Percentiles rank a stretch among this genome's conserved stretches.
These are phyloP conservation scores for Alternaria panax DNA, from an alignment of 2,329 filamentous ascomycete species.

Conservation along the genomic window DNA sequence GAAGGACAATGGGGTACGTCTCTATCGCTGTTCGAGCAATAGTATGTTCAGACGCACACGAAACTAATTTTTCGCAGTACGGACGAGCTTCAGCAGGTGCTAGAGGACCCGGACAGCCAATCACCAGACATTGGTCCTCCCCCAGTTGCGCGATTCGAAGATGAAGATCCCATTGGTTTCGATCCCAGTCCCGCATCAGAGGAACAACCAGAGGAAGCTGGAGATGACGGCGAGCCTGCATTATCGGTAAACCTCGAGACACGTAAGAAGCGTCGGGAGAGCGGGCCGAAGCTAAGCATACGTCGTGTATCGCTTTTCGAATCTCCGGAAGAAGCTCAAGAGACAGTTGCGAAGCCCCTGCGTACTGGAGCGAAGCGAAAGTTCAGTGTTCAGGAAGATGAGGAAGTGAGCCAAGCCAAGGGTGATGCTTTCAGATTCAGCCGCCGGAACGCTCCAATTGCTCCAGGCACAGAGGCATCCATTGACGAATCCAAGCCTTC, in stretches of 20 bases:
- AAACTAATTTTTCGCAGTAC: slow-evolving; percentile 53
- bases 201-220: slow-evolving; percentile 38
- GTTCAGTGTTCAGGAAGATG: slow-evolving; percentile 61
- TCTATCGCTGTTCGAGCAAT: slow-evolving; percentile 4
- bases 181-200: slow-evolving; percentile 40
- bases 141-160: slow-evolving; percentile 61
- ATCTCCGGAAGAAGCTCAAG: slow-evolving; percentile 46
- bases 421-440: slow-evolving; percentile 58
- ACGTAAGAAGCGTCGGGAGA: slow-evolving; percentile 61
- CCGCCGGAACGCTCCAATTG: slow-evolving; percentile 42
- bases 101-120: slow-evolving; percentile 64
- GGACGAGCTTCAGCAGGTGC: slow-evolving; percentile 63
- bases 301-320: slow-evolving; percentile 55
- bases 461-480: slow-evolving; percentile 23
- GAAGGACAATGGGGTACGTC: slow-evolving; percentile 72
- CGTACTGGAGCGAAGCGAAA: slow-evolving; percentile 65
- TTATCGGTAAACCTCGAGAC: slow-evolving; percentile 60
- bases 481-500: slow-evolving; percentile 26
- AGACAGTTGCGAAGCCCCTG: slow-evolving; percentile 35
- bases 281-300: slow-evolving; percentile 54
- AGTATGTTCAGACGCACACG: background rate
- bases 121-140: slow-evolving; percentile 73
- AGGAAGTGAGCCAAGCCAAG: slow-evolving; percentile 46
- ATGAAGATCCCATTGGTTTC: slow-evolving; percentile 57
- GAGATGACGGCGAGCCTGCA: slow-evolving; percentile 47